Evolutionary conservation across 345 rosid species (phyloP).

Genomic region (Odontarrhena argentea): DNA sequence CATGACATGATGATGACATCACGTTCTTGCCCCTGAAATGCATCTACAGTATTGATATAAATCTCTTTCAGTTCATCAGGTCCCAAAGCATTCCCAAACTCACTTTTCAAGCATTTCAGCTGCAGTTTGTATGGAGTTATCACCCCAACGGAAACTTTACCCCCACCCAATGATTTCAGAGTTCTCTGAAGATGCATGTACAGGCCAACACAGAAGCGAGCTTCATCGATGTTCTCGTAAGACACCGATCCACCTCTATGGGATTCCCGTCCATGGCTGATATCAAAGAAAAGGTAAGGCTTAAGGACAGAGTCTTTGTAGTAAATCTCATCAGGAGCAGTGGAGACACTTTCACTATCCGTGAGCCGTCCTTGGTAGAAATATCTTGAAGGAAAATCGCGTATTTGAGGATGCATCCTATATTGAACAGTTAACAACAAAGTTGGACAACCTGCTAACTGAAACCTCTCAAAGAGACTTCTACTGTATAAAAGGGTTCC

Average conservation of each 20-base stretch:
- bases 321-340: constrained; percentile 81
- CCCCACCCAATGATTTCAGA: constrained; percentile 62
- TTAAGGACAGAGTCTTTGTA: constrained; percentile 84
- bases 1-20: constrained; percentile 99
- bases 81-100: constrained; percentile 73
- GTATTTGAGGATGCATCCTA: constrained; percentile 96
- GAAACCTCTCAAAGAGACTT: constrained; percentile 98
- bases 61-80: constrained; percentile 94
- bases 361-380: constrained; percentile 97
- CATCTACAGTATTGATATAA: constrained; percentile 96
- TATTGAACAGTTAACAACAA: constrained; percentile 94
- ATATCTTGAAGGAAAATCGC: constrained; percentile 96
- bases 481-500: constrained; percentile 94
- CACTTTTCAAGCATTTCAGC: constrained; percentile 86
- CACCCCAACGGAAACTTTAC: constrained; percentile 84
- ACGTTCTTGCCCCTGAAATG: constrained; percentile 99
- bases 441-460: constrained; percentile 96
- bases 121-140: constrained; percentile 98
- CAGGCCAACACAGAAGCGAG: constrained; percentile 84
- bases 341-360: constrained; percentile 83
- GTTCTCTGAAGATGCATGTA: constrained; percentile 91
- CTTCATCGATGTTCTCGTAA: constrained; percentile 90
- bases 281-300: constrained; percentile 84
- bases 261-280: constrained; percentile 95
- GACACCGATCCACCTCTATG: constrained; percentile 98